Percentiles rank a stretch among this genome's conserved stretches.
Evolutionary conservation across 1,284 basidiomycete species (phyloP).

Genomic region (Bondarzewia mesenterica): DNA sequence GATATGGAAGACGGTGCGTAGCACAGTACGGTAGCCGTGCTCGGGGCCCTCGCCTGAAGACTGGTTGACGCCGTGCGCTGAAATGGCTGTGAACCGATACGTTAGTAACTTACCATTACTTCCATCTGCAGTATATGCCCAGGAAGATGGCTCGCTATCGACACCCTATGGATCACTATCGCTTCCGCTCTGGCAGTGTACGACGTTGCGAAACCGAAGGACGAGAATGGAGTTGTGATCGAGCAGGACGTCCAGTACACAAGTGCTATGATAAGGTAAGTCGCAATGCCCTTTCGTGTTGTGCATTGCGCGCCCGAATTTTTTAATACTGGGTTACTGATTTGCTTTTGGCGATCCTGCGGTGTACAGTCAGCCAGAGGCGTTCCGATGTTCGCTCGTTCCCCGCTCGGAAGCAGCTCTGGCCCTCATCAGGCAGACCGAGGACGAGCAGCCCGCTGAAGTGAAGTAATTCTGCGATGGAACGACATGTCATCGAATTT

Average conservation of each 20-base stretch:
- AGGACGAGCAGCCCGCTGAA: too few relatives aligned
- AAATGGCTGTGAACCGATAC: slow-evolving; percentile 15
- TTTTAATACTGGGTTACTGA: not conserved
- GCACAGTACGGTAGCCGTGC: slow-evolving; percentile 15
- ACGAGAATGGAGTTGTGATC: not conserved
- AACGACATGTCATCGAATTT: too few relatives aligned
- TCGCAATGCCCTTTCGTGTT: too few relatives aligned
- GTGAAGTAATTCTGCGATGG: too few relatives aligned
- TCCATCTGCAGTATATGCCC: not conserved
- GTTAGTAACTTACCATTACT: not conserved
- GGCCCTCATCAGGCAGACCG: slow-evolving; percentile 2
- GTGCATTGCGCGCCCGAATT: too few relatives aligned
- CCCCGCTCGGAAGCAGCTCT: not conserved
- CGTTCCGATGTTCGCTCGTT: not conserved
- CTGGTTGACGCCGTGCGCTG: slow-evolving; percentile 29
- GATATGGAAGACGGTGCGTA: slow-evolving; percentile 1
- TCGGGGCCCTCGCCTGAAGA: slow-evolving; percentile 20
- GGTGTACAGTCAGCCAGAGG: not conserved
- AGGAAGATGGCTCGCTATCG: not conserved
- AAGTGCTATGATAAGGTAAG: not conserved
- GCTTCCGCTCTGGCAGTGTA: not conserved
- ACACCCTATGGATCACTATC: not conserved
- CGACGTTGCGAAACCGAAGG: not conserved
- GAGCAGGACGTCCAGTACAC: not conserved
- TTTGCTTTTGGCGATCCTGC: not conserved